phyloP scores from a whole-genome alignment of 1,284 basidiomycete genomes.

The Rhodotorula sp. region DNA sequence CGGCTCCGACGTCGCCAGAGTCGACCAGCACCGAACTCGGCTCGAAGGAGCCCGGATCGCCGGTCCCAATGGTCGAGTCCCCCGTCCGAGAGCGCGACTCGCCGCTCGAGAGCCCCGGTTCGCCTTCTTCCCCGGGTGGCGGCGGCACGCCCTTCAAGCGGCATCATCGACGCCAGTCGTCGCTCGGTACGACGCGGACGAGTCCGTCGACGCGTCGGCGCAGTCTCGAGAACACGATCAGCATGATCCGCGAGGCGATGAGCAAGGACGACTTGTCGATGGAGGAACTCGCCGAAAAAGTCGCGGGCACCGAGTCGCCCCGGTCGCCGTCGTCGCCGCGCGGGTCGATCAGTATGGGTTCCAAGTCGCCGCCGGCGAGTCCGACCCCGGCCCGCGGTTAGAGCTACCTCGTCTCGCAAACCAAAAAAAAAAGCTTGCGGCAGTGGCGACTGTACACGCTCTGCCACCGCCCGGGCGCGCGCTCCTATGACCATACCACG shows the following conservation, averaged over 20 bases:
- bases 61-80: constrained; percentile 22
- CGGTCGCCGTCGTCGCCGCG: constrained; percentile 34
- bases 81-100: constrained; percentile 23
- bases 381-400: constrained; percentile 18
- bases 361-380: constrained; percentile 29
- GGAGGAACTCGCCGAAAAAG: constrained; percentile 43
- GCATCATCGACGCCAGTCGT: constrained; percentile 81
- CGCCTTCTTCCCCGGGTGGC: constrained; percentile 2
- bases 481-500: too few relatives aligned
- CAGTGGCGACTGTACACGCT: too few relatives aligned
- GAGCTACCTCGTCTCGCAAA: too few relatives aligned
- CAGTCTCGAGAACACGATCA: constrained; percentile 93
- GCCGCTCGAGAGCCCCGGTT: constrained; percentile 5
- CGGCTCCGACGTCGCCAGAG: constrained; percentile 30
- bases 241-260: constrained; percentile 68
- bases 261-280: constrained; percentile 39
- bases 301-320: constrained; percentile 37
- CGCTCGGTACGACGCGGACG: constrained; percentile 93
- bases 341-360: constrained; percentile 27
- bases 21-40: constrained; percentile 2
- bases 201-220: constrained; percentile 88
- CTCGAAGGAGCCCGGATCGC: constrained; percentile 36
- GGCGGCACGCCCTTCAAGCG: constrained; percentile 61
- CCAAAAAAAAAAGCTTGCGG: too few relatives aligned
- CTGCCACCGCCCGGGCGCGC: too few relatives aligned